Evolutionary conservation across 1,139 yeast species (phyloP).

Genomic region (Saccharomyces hybrid): DNA sequence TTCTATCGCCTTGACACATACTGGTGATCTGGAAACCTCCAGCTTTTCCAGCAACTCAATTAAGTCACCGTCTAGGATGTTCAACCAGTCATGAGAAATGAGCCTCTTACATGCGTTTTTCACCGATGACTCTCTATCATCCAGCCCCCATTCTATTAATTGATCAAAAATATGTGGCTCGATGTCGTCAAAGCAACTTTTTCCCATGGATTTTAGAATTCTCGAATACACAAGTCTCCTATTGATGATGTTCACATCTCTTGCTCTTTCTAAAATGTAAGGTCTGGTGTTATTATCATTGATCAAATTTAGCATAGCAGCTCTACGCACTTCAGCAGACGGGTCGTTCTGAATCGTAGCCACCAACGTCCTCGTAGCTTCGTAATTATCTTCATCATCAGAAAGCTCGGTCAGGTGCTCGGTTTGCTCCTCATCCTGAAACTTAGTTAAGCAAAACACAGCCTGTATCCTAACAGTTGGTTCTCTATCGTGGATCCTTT

Average conservation of each 20-base stretch:
- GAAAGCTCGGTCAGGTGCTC: constrained; percentile 29
- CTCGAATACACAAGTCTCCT: constrained; percentile 68
- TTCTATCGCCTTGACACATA: constrained; percentile 61
- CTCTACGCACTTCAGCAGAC: constrained; percentile 82
- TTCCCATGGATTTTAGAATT: constrained; percentile 61
- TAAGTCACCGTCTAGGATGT: constrained; percentile 60
- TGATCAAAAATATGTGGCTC: constrained; percentile 54
- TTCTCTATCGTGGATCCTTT: constrained; percentile 73
- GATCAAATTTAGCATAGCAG: constrained; percentile 65
- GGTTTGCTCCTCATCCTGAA: constrained; percentile 48
- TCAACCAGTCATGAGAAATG: constrained; percentile 69
- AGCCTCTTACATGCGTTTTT: constrained; percentile 63
- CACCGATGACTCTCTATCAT: constrained; percentile 75
- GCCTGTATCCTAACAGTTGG: constrained; percentile 75
- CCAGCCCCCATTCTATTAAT: constrained; percentile 74
- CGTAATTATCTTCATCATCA: constrained; percentile 34
- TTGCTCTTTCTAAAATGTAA: constrained; percentile 66
- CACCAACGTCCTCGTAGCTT: constrained; percentile 47
- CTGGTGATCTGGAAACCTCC: constrained; percentile 56
- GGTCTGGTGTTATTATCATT: constrained; percentile 49
- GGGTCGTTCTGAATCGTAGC: constrained; percentile 66
- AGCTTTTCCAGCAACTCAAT: constrained; percentile 63
- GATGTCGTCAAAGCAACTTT: constrained; percentile 45
- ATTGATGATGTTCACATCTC: constrained; percentile 67
- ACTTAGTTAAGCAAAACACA: constrained; percentile 67